Conservation (phyloP, 1,284 basidiomycete genomes). For the Trametes sp. region DNA sequence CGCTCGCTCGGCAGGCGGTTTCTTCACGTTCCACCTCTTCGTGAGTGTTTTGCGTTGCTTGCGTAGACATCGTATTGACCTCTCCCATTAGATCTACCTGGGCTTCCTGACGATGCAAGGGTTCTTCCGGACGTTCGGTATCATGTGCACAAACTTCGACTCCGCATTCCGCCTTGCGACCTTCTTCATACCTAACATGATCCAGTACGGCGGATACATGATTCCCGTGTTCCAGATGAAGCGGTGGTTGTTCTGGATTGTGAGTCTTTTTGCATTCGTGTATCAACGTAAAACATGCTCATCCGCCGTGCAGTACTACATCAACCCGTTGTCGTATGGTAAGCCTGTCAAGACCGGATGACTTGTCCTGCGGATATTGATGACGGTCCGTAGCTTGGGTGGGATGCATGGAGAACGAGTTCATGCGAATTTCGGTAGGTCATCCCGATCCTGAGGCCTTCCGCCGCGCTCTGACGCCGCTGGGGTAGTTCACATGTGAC, state of each 20-base stretch:
- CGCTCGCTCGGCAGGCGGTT: constrained; percentile 65
- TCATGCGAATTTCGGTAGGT: constrained; percentile 69
- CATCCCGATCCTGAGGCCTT: background rate
- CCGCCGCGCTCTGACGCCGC: background rate
- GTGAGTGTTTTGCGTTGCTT: constrained; percentile 25
- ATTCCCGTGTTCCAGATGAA: constrained; percentile 83
- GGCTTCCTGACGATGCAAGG: constrained; percentile 74
- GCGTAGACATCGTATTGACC: background rate
- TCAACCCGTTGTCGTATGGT: constrained; percentile 84
- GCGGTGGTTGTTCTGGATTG: constrained; percentile 89
- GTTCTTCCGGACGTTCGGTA: constrained; percentile 77
- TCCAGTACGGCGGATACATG: constrained; percentile 75
- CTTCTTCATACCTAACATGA: constrained; percentile 73
- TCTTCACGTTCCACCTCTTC: constrained; percentile 79
- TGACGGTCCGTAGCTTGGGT: constrained; percentile 62
- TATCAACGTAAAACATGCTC: background rate
- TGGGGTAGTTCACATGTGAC: constrained; percentile 66
- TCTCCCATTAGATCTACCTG: constrained; percentile 49
- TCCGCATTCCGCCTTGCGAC: constrained; percentile 65
- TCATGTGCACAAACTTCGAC: constrained; percentile 70
- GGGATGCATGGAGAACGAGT: constrained; percentile 85
- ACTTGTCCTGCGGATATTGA: background rate
- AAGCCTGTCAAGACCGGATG: constrained; percentile 20
- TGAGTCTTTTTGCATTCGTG: constrained; percentile 41
- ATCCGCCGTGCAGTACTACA: constrained; percentile 60